phyloP scores from a whole-genome alignment of 192 early-diverging fungal genomes.

The Backusella macrospora region DNA sequence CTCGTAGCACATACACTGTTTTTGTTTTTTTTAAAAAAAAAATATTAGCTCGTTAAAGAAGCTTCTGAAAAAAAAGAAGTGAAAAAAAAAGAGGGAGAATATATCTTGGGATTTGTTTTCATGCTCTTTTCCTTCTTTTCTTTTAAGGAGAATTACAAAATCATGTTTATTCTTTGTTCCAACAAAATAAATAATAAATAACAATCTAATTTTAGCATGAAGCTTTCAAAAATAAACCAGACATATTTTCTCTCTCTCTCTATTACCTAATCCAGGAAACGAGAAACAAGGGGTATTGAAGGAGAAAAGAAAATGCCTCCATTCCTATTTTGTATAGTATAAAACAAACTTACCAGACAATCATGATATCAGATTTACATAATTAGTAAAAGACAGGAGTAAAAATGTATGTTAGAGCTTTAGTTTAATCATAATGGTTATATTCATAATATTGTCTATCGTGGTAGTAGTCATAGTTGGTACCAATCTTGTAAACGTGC shows the following conservation, averaged over 20 bases:
- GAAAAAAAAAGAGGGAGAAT: slow-evolving; percentile 1
- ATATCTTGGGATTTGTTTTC: background rate
- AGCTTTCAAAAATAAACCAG: background rate
- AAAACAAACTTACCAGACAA: background rate
- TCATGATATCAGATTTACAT: too few species aligned
- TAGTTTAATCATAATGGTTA: too few species aligned
- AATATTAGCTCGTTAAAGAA: background rate
- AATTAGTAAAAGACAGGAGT: too few species aligned
- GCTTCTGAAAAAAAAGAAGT: background rate
- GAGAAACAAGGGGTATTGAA: background rate
- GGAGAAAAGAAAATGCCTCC: background rate
- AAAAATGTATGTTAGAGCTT: too few species aligned
- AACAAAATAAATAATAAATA: background rate
- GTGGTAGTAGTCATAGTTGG: too few species aligned
- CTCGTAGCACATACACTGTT: background rate
- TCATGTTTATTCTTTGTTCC: background rate
- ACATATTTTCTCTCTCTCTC: background rate
- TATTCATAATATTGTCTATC: too few species aligned
- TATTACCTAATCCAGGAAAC: background rate
- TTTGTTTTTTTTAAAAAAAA: background rate
- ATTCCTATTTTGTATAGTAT: background rate
- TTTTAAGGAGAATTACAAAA: background rate
- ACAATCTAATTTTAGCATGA: background rate
- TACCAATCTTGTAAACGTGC: too few species aligned
- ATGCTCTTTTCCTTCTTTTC: background rate